Evolutionary conservation across 441 rosid genomes (phyloP).

Genomic region (Pelargonium fulgidum): DNA sequence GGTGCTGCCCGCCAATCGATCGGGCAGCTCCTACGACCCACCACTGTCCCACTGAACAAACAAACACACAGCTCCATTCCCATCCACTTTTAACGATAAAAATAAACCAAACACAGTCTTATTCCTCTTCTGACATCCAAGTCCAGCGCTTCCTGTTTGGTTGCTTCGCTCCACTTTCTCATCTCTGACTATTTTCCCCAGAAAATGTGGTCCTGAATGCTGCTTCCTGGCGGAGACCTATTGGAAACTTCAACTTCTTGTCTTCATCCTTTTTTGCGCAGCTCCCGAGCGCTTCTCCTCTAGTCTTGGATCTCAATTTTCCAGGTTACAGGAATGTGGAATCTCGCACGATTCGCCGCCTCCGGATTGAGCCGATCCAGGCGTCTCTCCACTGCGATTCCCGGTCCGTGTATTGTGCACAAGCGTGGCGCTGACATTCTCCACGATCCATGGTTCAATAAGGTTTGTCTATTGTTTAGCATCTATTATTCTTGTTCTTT

Average conservation of each 20-base stretch:
- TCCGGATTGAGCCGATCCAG: slow-evolving; percentile 44
- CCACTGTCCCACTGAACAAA: neutral
- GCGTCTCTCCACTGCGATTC: slow-evolving; percentile 64
- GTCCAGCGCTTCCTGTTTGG: neutral
- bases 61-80: neutral
- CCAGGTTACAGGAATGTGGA: slow-evolving; percentile 55
- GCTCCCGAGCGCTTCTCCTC: slow-evolving; percentile 4
- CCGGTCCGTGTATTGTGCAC: slow-evolving; percentile 85
- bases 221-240: neutral
- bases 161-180: neutral
- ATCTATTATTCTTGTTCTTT: neutral
- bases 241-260: slow-evolving; percentile 1
- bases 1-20: neutral
- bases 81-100: neutral
- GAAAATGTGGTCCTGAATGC: slow-evolving; percentile 5
- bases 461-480: slow-evolving; percentile 35
- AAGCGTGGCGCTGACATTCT: slow-evolving; percentile 98
- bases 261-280: neutral
- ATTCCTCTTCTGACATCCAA: neutral
- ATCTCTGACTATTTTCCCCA: slow-evolving; percentile 2
- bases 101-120: neutral
- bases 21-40: neutral
- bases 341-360: slow-evolving; percentile 37
- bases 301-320: slow-evolving; percentile 32
- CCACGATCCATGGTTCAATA: slow-evolving; percentile 98